Evolutionary conservation across 345 rosid genomes (phyloP).

Genomic region (Reutealis trisperma): DNA sequence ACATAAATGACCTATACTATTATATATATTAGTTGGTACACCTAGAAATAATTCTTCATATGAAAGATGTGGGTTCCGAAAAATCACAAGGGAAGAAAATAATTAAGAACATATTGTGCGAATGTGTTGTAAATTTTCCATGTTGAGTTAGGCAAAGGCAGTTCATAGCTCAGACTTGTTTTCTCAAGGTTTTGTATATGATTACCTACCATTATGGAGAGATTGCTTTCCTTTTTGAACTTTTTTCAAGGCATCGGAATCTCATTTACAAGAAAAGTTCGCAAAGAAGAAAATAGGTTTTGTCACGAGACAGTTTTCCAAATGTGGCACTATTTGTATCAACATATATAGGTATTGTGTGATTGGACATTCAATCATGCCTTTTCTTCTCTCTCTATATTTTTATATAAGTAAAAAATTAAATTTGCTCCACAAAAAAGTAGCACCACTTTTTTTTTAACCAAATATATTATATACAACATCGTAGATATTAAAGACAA

Average conservation of each 20-base stretch:
- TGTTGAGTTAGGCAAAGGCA: not conserved
- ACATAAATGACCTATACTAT: too few species aligned
- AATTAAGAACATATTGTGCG: not conserved
- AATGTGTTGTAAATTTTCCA: too few species aligned
- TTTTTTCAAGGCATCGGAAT: constrained; percentile 29
- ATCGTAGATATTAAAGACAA: too few species aligned
- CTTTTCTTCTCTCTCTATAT: too few species aligned
- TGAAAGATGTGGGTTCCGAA: too few species aligned
- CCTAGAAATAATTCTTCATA: not conserved
- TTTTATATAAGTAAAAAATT: too few species aligned
- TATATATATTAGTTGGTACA: too few species aligned
- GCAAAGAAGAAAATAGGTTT: constrained; percentile 24
- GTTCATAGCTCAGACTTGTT: not conserved
- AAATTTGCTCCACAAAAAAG: too few species aligned
- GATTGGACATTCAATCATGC: constrained; percentile 36
- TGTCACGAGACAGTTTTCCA: constrained; percentile 54
- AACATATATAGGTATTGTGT: constrained; percentile 23
- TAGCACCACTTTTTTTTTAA: too few species aligned
- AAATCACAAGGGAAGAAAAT: too few species aligned
- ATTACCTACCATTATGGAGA: constrained; percentile 2
- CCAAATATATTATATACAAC: too few species aligned
- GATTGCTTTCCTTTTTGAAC: not conserved
- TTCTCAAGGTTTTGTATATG: constrained; percentile 15
- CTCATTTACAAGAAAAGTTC: constrained; percentile 31
- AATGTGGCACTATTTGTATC: constrained; percentile 38